These are phyloP conservation scores for Apiospora arundinis DNA, from an alignment of 2,329 filamentous ascomycete species.

Conservation along the genomic window DNA sequence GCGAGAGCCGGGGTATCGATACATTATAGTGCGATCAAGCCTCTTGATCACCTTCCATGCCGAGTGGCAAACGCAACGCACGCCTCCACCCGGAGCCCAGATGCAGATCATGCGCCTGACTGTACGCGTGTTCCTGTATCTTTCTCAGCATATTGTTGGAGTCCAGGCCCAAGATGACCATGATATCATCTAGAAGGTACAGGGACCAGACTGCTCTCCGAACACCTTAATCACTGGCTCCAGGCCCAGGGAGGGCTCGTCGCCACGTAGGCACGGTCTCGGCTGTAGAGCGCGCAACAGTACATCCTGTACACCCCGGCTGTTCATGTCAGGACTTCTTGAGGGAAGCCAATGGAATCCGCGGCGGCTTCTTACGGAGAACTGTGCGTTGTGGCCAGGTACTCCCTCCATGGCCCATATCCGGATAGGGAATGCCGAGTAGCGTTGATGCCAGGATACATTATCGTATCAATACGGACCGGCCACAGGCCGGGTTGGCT, in stretches of 20 bases:
- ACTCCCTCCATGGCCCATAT: neutral
- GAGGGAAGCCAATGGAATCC: no score
- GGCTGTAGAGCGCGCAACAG: neutral
- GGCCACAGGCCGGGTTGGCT: neutral
- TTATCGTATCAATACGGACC: neutral
- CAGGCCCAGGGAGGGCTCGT: neutral
- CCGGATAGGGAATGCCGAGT: neutral
- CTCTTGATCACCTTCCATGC: neutral
- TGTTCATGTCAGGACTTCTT: neutral
- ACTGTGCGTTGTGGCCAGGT: neutral
- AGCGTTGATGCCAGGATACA: neutral
- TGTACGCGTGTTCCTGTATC: neutral
- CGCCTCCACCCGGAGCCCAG: neutral
- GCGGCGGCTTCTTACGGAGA: neutral
- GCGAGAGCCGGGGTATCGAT: neutral
- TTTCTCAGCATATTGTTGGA: neutral
- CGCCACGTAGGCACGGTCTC: neutral
- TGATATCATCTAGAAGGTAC: neutral
- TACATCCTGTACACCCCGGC: neutral
- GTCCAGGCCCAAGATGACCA: neutral
- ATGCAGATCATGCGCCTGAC: neutral
- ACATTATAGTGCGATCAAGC: neutral
- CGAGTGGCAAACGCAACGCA: neutral
- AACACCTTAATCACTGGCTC: neutral
- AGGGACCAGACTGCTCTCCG: neutral